Base-by-base conservation (phyloP, 495 filamentous ascomycete genomes). In the Lepidopterella palustris region DNA sequence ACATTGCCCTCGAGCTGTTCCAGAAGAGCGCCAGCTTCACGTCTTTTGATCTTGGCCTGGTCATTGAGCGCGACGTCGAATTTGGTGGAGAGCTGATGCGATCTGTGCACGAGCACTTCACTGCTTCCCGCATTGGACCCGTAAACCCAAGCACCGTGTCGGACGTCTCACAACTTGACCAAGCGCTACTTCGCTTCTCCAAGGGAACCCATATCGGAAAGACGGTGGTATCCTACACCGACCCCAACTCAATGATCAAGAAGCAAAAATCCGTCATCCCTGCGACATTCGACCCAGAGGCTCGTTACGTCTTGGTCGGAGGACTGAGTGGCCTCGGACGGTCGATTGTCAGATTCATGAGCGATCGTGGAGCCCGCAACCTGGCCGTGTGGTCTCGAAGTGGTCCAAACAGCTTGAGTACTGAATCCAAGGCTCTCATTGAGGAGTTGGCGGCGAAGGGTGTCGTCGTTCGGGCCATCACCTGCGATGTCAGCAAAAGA, bases 281-380 rank as follows among this genome's bases (percentile, higher is more conserved):
- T 3, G 59, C 59, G 20, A 49, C 29, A 2, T 65, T 70, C 55
- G 66, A 66, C 48, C 48, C 62, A 15, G 63, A 62, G 5, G 66
- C 66, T 39, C 11, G 11, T 10, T 70, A 70, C 49, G 27, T 70
- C 25, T 11, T 70, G 11, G 35, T 50, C 18, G 68, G 68, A 4
- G 59, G 65, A 1, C 35, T 66, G 5, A 58, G 66, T 15, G 68
- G 68, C 20, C 58, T 70, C 11, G 68, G 65, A 40, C 13, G 55
- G 35, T 45, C 5, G 23, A 63, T 66, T 11, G 28, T 62, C 28
- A 39, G 29, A 20, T 70, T 59, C 59, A 63, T 68, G 66, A 49
- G 25, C 50, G 57, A 59, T 40, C 65, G 61, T 23, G 68, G 68
- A 21, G 68, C 68, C 5, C 40, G 62, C 10, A n/a, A 65, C 32